phyloP scores from a whole-genome alignment of 306 rosid species.

The Chamaecrista fasciculata region DNA sequence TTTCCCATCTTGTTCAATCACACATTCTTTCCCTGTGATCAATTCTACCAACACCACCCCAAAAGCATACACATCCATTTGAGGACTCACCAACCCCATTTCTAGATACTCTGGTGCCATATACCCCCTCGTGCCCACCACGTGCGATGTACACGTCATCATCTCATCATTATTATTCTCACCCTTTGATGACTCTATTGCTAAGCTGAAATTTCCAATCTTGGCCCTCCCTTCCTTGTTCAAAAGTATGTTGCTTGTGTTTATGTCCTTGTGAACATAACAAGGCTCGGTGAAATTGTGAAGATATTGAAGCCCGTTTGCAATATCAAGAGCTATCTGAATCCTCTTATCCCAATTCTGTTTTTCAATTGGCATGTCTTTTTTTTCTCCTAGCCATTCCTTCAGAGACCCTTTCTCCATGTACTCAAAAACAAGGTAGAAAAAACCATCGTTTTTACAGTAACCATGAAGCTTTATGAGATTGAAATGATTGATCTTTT shows the following conservation, averaged over 20 bases:
- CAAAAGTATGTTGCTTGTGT: constrained; percentile 49
- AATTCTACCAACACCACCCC: constrained; percentile 65
- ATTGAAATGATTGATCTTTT: constrained; percentile 65
- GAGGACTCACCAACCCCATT: constrained; percentile 41
- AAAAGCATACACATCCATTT: constrained; percentile 63
- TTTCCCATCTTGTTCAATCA: constrained; percentile 39
- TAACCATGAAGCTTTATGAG: constrained; percentile 64
- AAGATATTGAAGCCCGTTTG: constrained; percentile 79
- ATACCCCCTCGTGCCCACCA: constrained; percentile 35
- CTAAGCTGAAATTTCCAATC: constrained; percentile 58
- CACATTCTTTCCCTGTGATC: constrained; percentile 49
- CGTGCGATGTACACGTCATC: constrained; percentile 20
- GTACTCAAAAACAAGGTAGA: constrained; percentile 60
- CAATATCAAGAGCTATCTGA: constrained; percentile 74
- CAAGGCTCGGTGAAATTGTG: constrained; percentile 72
- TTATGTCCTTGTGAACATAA: constrained; percentile 60
- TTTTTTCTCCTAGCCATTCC: constrained; percentile 51
- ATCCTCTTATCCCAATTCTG: constrained; percentile 54
- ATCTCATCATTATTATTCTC: too few species aligned
- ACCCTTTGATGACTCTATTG: constrained; percentile 39
- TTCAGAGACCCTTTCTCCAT: constrained; percentile 67
- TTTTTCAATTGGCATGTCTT: constrained; percentile 28
- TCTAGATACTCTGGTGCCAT: constrained; percentile 53
- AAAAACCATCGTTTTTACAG: constrained; percentile 36
- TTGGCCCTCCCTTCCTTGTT: constrained; percentile 56